Conservation (phyloP, 495 filamentous ascomycete genomes). For the Oidiodendron maius region DNA sequence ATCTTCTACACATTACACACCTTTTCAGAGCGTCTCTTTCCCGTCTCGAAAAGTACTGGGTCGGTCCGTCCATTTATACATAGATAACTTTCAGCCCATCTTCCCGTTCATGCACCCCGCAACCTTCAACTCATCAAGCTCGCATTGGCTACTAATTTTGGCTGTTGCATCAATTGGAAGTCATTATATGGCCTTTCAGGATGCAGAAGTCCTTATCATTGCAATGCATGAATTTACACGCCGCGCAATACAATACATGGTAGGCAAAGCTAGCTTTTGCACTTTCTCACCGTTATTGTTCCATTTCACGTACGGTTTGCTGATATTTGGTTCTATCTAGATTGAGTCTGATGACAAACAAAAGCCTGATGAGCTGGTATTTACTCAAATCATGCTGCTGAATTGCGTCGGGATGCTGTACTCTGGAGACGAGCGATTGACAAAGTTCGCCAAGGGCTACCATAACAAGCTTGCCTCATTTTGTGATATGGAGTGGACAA, state of each 20-base stretch:
- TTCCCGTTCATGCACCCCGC: conserved; percentile 41
- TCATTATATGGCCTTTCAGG: conserved; percentile 27
- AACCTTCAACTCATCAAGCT: conserved; percentile 32
- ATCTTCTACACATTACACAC: conserved; percentile 27
- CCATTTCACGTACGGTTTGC: no score
- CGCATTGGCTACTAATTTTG: conserved; percentile 38
- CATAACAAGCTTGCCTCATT: conserved; percentile 32
- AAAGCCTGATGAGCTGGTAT: conserved; percentile 11
- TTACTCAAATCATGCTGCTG: conserved; percentile 36
- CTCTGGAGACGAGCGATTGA: conserved; percentile 26
- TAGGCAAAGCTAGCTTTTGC: no score
- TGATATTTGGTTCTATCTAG: no score
- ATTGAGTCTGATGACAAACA: conserved; percentile 26
- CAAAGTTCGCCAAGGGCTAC: conserved; percentile 20
- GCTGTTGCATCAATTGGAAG: conserved; percentile 41
- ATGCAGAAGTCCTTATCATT: conserved; percentile 24
- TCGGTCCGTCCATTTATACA: conserved; percentile 30
- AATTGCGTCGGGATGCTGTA: conserved; percentile 39
- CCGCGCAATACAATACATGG: conserved; percentile 29
- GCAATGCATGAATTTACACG: conserved; percentile 41
- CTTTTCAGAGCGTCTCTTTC: conserved; percentile 34
- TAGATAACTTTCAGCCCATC: conserved; percentile 35
- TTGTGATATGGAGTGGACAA: conserved; percentile 23
- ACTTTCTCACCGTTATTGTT: no score
- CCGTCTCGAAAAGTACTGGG: conserved; percentile 27